Conservation (phyloP, 2,329 filamentous ascomycete species). For the Microdochium bolleyi region DNA sequence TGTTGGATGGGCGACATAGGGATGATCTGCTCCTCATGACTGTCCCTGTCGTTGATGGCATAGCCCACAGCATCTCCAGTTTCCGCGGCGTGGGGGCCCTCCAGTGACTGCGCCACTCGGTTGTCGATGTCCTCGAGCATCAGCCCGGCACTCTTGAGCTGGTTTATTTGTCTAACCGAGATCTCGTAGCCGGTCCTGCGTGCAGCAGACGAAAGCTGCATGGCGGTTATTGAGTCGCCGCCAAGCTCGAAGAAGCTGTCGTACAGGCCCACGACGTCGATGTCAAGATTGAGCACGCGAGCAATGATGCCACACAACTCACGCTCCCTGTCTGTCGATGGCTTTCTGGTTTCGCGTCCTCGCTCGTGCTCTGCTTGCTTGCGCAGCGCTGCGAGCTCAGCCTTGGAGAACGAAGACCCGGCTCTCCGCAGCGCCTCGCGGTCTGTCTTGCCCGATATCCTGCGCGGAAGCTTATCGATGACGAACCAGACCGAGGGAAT, state of each 20-base stretch:
- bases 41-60: background rate
- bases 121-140: background rate
- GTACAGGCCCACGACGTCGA: conserved; percentile 21
- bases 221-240: background rate
- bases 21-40: background rate
- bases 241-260: conserved; percentile 18
- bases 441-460: background rate
- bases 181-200: background rate
- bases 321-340: background rate
- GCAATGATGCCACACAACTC: conserved; percentile 3
- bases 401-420: background rate
- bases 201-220: background rate
- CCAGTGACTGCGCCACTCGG: too few species aligned
- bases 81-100: too few species aligned
- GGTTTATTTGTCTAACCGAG: background rate
- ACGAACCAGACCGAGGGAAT: background rate
- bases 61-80: background rate
- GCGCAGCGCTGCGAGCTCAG: background rate
- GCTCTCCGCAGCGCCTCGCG: background rate
- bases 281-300: conserved; percentile 4
- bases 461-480: background rate
- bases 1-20: background rate
- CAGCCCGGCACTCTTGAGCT: background rate
- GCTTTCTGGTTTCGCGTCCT: background rate
- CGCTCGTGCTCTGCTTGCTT: background rate